Evolutionary conservation across 2,329 filamentous ascomycete genomes (phyloP), one percentile per base, ranked within the genome.

Genomic region (Capronia coronata): DNA sequence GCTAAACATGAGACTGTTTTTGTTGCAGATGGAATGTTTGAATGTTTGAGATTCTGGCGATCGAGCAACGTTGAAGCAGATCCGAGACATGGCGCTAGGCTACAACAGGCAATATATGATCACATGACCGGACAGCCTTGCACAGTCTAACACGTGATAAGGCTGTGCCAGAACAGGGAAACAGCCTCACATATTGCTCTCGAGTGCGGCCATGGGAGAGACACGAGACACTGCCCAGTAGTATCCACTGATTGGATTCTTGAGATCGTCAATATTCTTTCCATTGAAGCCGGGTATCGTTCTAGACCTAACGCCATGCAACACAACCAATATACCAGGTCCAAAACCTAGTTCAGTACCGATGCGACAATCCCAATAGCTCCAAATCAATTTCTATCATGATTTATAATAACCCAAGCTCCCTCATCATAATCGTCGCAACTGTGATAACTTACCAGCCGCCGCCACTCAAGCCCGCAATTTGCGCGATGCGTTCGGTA

Each of bases 391-490:
- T n/a, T n/a, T n/a, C n/a, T 10, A 27, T 5, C 25, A 27, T 27
- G 25, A 6, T 27, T 10, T 10, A 27, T 10, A 27, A 27, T 27
- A 27, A 5, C 10, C 25, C 25, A 27, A 5, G 29, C n/a, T 32
- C 4, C 23, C 23, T 16, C 29, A 32, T 32, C n/a, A n/a, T n/a
- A n/a, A n/a, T n/a, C n/a, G n/a, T n/a, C n/a, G n/a, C n/a, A n/a
- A n/a, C n/a, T n/a, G n/a, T 32, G 7, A 32, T 3, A 8, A 32
- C n/a, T 34, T 39, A 97, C 93, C 93, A 98, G 19, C 93, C 93
- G 46, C 93, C 93, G 46, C 90, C 93, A 61, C 90, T 86, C 68
- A 89, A 93, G 48, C 88, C 84, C 40, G 91, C 91, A 63, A 98
- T 75, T 63, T 93, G 88, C 51, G 89, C 85, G 34, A 95, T 90